Conservation (phyloP, 768 basidiomycete genomes). For the Inosperma sp. region DNA sequence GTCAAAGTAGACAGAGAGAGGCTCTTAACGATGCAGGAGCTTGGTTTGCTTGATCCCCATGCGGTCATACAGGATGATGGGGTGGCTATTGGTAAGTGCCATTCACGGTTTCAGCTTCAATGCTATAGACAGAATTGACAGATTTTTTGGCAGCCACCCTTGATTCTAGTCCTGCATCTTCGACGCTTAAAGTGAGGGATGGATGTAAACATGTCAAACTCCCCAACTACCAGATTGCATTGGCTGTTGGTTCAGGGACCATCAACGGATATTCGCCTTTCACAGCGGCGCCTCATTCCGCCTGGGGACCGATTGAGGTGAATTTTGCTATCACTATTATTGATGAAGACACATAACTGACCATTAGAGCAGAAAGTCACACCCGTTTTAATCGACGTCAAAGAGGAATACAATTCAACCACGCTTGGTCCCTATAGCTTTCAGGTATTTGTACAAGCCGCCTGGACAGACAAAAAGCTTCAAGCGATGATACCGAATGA, state of each 20-base stretch:
- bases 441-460: constrained; percentile 3
- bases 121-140: background rate
- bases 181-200: background rate
- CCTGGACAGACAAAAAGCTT: constrained; percentile 3
- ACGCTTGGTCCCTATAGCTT: constrained; percentile 11
- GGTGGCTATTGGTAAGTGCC: constrained; percentile 1
- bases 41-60: constrained; percentile 1
- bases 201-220: background rate
- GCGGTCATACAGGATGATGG: constrained; percentile 6
- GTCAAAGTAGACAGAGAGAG: background rate
- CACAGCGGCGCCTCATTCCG: background rate
- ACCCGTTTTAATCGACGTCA: background rate
- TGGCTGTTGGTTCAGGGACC: background rate
- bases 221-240: background rate
- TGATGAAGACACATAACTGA: background rate
- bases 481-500: background rate
- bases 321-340: background rate
- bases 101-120: background rate
- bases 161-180: background rate
- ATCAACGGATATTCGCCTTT: constrained; percentile 4
- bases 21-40: background rate
- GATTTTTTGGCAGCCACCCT: background rate
- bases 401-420: background rate
- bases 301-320: background rate
- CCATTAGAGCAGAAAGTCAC: background rate